Base-by-base conservation (phyloP, 1,139 yeast species). In the Saccharomyces uvarum region DNA sequence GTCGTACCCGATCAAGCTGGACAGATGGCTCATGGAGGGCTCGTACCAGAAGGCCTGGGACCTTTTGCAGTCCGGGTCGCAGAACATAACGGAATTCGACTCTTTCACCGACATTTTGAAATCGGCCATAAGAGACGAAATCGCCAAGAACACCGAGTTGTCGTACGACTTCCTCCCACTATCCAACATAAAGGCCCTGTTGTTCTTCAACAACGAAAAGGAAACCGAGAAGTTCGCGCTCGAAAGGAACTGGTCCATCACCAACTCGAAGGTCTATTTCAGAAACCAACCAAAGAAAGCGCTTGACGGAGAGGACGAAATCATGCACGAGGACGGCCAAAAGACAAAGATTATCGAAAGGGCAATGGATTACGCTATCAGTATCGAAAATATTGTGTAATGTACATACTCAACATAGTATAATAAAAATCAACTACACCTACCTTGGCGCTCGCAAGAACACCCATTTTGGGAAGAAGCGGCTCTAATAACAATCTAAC, bases 1-100 rank as follows among this genome's bases (percentile, higher is more conserved):
- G 62, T 80, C 82, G 54, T 90, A 90, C 70, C 98, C 99, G 28
- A 84, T 93, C 56, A 82, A 84, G 63, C 82, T 93, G 62, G 99
- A 93, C 70, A 86, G 89, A 63, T 88, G 95, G 84, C 80, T 93
- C 62, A 90, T 93, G 88, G 99, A 93, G 71, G 99, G 99, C 49
- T 87, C 93, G 61, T 93, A 91, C 71, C 95, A 89, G 70, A 88
- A 88, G 73, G 93, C 93, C 54, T 88, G 96, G 88, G 85, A 84
- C 63, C 79, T 88, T 54, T 80, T 77, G 53, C 85, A 74, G 76
- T 63, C 64, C 29, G 65, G 69, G 7, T 59, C 66, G 33, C 42
- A 38, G 11, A 70, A 71, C 49, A 69, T 75, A 58, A 74, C 77
- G 52, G 89, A 85, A 66, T 84, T 77, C 65, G 73, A 72, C 54